These are phyloP conservation scores for Zoysia japonica DNA, from an alignment of 176 grass and related monocot genomes.

Conservation along the genomic window DNA sequence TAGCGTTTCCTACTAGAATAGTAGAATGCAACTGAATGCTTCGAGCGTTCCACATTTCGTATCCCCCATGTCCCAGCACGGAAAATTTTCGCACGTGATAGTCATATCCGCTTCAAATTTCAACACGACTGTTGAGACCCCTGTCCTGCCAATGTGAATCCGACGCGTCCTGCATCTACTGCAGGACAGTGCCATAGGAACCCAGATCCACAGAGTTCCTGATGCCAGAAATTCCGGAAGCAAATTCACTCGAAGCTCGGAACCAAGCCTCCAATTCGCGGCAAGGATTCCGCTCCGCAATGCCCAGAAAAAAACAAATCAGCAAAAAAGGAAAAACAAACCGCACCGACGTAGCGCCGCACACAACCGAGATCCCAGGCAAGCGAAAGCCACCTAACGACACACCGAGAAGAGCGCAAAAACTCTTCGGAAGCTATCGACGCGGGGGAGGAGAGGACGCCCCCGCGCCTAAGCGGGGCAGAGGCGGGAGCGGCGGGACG, in stretches of 20 bases:
- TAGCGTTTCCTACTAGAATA: not conserved
- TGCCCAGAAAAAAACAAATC: not conserved
- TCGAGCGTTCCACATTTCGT: not conserved
- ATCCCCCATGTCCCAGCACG: too few species aligned
- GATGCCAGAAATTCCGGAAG: constrained; percentile 25
- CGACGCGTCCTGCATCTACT: not conserved
- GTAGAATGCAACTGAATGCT: constrained; percentile 25
- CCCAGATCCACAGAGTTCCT: constrained; percentile 53
- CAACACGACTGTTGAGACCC: too few species aligned
- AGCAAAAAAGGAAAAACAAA: not conserved
- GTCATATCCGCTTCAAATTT: too few species aligned
- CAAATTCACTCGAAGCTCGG: constrained; percentile 21
- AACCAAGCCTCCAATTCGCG: constrained; percentile 7
- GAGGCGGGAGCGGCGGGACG: not conserved
- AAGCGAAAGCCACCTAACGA: not conserved
- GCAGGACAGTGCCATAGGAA: constrained; percentile 52
- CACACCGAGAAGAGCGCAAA: not conserved
- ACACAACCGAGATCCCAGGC: constrained; percentile 44
- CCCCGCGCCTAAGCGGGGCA: not conserved
- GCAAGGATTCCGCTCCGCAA: constrained; percentile 33
- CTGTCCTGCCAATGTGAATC: not conserved
- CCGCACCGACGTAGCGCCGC: not conserved
- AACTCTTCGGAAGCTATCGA: not conserved
- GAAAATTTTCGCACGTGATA: too few species aligned
- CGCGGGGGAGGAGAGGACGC: not conserved